Evolutionary conservation across 139 green algal genomes (phyloP).

Genomic region (Volvox reticuliferus): DNA sequence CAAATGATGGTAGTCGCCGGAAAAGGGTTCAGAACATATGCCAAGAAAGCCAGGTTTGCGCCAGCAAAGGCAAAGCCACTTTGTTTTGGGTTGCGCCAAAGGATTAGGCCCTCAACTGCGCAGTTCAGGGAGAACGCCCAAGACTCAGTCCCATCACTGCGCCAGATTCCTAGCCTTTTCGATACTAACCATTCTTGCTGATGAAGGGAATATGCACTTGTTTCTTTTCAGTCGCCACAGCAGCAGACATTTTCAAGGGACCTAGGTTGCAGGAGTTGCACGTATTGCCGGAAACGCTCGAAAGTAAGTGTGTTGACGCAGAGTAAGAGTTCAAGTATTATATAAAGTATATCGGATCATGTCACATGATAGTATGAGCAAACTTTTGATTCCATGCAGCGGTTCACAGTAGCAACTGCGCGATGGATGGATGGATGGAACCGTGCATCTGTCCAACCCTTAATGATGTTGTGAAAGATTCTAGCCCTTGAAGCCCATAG

Average conservation of each 20-base stretch:
- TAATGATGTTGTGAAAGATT: too few species aligned
- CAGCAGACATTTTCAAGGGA: background rate
- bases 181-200: slow-evolving; percentile 24
- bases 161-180: background rate
- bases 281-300: background rate
- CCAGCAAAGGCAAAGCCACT: background rate
- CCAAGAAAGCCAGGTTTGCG: background rate
- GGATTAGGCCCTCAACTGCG: background rate
- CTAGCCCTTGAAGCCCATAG: too few species aligned
- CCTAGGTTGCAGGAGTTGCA: slow-evolving; percentile 1
- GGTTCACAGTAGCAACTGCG: too few species aligned
- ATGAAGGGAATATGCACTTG: background rate
- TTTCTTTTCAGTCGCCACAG: background rate
- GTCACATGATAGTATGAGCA: too few species aligned
- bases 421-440: too few species aligned
- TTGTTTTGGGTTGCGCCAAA: slow-evolving; percentile 11
- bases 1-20: background rate
- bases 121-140: background rate
- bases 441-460: too few species aligned
- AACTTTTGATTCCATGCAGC: too few species aligned
- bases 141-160: background rate
- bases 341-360: too few species aligned
- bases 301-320: background rate
- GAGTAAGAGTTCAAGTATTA: too few species aligned
- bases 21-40: slow-evolving; percentile 3